Evolutionary conservation across 2,329 filamentous ascomycete species (phyloP), one percentile per base, ranked within the genome.

Genomic region (Aspergillus vadensis): DNA sequence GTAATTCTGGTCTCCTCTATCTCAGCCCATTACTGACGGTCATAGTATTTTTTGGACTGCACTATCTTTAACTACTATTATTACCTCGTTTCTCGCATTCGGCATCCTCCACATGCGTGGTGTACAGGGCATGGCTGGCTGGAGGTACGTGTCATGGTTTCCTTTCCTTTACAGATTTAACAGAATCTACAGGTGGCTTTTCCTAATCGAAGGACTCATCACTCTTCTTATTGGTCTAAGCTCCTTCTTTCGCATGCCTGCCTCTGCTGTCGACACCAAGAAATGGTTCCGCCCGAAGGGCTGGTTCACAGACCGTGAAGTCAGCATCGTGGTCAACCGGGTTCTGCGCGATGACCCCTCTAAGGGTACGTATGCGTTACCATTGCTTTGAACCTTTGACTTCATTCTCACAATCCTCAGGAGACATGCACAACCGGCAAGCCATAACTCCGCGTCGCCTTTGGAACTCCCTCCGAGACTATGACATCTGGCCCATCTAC

Each of bases 1-100:
- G 65, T 70, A 63, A 21, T 4, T 14, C 14, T 14, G 50, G 36
- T 38, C 9, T 8, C 12, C 3, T 5, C 17, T 23, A 25, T 9
- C 5, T 44, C 17, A 10, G 25, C 3, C 21, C 21, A 32, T 12
- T 36, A 12, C 44, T 65, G 44, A 65, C 15, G 3, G 4, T 44
- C 4, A 41, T 23, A 84, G 84, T 64, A 83, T 83, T 67, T 91
- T 91, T 75, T 91, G 88, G 88, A 86, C 85, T 0, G 82, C 86
- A 0, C 82, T 88, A 1, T 69, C 66, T n/a, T 61, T 74, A 6
- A 72, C 72, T 2, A 68, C 73, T 2, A 74, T 78, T 14, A 53
- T 77, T 6, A 73, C 73, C 3, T 70, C 72, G 2, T 70, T 79
- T 17, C 57, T 78, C 15, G 77, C 76, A 4, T 74, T 70, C 41